phyloP scores from a whole-genome alignment of 495 filamentous ascomycete species.

The Cercophora scortea region DNA sequence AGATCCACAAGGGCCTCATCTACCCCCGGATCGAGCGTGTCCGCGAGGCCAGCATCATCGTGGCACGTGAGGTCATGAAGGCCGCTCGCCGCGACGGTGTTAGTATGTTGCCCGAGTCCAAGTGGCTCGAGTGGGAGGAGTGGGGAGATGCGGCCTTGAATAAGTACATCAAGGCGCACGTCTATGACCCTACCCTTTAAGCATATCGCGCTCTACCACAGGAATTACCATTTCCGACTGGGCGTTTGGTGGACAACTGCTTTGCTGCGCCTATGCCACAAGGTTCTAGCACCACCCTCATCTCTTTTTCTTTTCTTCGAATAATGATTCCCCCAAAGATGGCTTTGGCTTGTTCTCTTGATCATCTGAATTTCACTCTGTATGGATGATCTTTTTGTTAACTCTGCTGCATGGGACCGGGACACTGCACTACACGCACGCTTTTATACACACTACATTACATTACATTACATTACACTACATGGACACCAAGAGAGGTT shows the following conservation, averaged over 20 bases:
- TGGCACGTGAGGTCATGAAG: slow-evolving; percentile 89
- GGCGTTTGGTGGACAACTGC: too few relatives aligned
- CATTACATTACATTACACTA: too few relatives aligned
- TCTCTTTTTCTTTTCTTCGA: not conserved
- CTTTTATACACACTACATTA: too few relatives aligned
- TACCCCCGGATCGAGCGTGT: slow-evolving; percentile 94
- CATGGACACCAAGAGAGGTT: too few relatives aligned
- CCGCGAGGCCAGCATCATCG: slow-evolving; percentile 77
- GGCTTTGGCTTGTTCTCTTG: too few relatives aligned
- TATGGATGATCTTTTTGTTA: too few relatives aligned
- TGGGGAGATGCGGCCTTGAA: slow-evolving; percentile 71
- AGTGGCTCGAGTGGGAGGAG: slow-evolving; percentile 76
- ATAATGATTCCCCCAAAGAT: slow-evolving; percentile 7
- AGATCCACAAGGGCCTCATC: slow-evolving; percentile 73
- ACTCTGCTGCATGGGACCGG: too few relatives aligned
- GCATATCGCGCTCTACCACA: not conserved
- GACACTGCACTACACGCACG: too few relatives aligned
- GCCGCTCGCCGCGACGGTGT: slow-evolving; percentile 60
- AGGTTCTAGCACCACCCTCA: too few relatives aligned
- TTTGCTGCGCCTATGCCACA: too few relatives aligned
- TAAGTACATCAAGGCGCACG: slow-evolving; percentile 67
- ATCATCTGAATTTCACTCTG: too few relatives aligned
- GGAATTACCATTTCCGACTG: too few relatives aligned
- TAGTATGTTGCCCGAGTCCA: slow-evolving; percentile 51
- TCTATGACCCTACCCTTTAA: slow-evolving; percentile 62